Base-by-base conservation (phyloP, 2,329 filamentous ascomycete species). In the Pseudohalonectria lignicola region DNA sequence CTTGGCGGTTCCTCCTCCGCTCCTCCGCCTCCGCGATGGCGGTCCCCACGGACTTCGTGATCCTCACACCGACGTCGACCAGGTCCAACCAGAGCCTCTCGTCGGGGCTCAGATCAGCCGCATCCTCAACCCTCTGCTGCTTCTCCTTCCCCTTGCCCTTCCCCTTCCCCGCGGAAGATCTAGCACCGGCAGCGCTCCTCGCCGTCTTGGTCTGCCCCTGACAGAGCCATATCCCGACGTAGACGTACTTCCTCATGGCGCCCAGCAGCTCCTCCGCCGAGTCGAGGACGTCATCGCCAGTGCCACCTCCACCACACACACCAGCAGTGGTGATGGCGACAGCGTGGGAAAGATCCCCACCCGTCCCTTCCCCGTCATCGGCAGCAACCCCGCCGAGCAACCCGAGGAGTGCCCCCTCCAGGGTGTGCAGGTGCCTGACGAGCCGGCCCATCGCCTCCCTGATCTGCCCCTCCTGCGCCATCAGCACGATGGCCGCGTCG, bases 201-300 rank as follows among this genome's bases (percentile, higher is more conserved):
- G 65, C 59, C 0, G 71, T 73, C 50, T 82, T 84, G 35, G 76
- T 86, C 54, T 94, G 86, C 2, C 82, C 78, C 58, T 93, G 86
- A 49, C 92, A 96, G 11, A 98, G 67, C 92, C 92, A 98, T 36
- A 94, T 90, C 12, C 93, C 92, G 1, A 98, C 86, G 45, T 87
- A 81, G 2, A 82, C 78, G 59, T 94, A 96, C 55, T 94, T 95
- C 43, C 93, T 80, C 15, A 98, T 63, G 1, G 82, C 79, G 41
- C 77, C 74, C 4, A 94, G 67, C 2, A 94, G 67, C 40, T 88
- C 82, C 40, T 82, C 74, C 1, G 82, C 76, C 0, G 82, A 74
- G 1, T 69, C 62, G 40, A 81, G 71, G 2, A 68, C 67, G 20
- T 71, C 70, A 5, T 33, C 15, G 31, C 17, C n/a, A n/a, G n/a